Percentiles rank a stretch among this genome's conserved stretches.
These are phyloP conservation scores for Fusarium subglutinans DNA, from an alignment of 2,329 filamentous ascomycete genomes.

Conservation along the genomic window DNA sequence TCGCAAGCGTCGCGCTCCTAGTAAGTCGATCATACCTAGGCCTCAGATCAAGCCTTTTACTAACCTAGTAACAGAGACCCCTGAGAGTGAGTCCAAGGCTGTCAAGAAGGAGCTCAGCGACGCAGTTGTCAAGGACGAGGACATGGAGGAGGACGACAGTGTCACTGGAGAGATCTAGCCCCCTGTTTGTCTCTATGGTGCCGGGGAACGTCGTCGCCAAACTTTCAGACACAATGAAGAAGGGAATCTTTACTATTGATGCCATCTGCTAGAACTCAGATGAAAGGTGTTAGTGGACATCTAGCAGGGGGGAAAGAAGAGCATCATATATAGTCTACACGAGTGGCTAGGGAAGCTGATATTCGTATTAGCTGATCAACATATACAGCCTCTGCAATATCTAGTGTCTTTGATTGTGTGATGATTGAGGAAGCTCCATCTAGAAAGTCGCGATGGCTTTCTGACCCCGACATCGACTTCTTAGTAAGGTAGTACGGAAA, in stretches of 20 bases:
- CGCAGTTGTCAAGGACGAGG: constrained; percentile 22
- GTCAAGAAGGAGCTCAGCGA: constrained; percentile 31
- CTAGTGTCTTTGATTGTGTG: background rate
- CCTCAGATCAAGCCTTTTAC: background rate
- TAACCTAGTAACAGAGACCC: constrained; percentile 17
- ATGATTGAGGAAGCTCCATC: background rate
- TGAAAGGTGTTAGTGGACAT: background rate
- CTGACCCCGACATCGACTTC: background rate
- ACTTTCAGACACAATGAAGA: background rate
- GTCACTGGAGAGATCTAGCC: background rate
- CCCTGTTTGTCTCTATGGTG: background rate
- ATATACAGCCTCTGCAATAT: background rate
- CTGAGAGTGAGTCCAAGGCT: constrained; percentile 27
- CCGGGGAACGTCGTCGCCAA: background rate
- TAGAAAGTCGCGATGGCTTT: background rate
- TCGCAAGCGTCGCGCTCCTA: constrained; percentile 30
- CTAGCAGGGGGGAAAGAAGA: background rate
- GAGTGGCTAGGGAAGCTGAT: background rate
- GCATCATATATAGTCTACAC: background rate
- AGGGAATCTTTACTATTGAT: background rate
- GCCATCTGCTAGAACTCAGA: background rate
- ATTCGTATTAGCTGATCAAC: background rate
- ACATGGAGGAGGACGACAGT: background rate
- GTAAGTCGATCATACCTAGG: constrained; percentile 8
- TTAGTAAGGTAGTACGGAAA: background rate